Evolutionary conservation across 805 yeast species (phyloP).

Genomic region (Cyberlindnera petersonii): DNA sequence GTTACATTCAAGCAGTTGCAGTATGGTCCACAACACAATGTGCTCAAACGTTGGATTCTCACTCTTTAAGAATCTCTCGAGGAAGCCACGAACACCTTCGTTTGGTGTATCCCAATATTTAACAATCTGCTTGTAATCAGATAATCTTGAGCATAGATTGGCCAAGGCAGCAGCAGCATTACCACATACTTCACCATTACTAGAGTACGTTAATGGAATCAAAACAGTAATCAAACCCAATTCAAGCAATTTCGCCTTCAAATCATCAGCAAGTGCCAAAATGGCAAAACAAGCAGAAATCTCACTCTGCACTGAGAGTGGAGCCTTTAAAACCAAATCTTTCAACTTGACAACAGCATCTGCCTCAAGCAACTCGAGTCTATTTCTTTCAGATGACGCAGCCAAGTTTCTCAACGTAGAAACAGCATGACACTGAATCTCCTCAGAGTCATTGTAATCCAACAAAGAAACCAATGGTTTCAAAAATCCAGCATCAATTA

Average conservation of each 20-base stretch:
- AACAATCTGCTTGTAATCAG: slow-evolving; percentile 75
- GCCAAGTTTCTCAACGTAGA: slow-evolving; percentile 94
- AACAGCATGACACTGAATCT: slow-evolving; percentile 97
- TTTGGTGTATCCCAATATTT: slow-evolving; percentile 74
- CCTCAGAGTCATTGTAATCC: slow-evolving; percentile 85
- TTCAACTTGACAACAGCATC: slow-evolving; percentile 94
- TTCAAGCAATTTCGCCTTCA: slow-evolving; percentile 78
- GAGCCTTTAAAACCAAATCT: slow-evolving; percentile 77
- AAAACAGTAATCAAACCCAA: slow-evolving; percentile 83
- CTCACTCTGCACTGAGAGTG: slow-evolving; percentile 92
- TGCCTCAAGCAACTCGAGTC: slow-evolving; percentile 87
- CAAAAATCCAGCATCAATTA: slow-evolving; percentile 94
- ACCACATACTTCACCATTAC: slow-evolving; percentile 93
- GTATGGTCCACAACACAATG: slow-evolving; percentile 94
- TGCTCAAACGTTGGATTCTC: slow-evolving; percentile 95
- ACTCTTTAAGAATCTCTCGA: slow-evolving; percentile 72
- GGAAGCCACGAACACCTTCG: slow-evolving; percentile 83
- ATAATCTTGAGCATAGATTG: slow-evolving; percentile 86
- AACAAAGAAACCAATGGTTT: slow-evolving; percentile 84
- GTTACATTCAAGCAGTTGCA: slow-evolving; percentile 87
- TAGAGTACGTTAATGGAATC: slow-evolving; percentile 84
- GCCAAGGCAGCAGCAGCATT: slow-evolving; percentile 98
- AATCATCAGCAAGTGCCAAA: slow-evolving; percentile 91
- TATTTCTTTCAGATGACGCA: slow-evolving; percentile 89
- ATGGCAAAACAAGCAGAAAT: slow-evolving; percentile 97